Percentiles rank a stretch among this genome's conserved stretches.
These are phyloP conservation scores for Camellia oleifera DNA, from an alignment of 179 eudicot genomes.

Conservation along the genomic window DNA sequence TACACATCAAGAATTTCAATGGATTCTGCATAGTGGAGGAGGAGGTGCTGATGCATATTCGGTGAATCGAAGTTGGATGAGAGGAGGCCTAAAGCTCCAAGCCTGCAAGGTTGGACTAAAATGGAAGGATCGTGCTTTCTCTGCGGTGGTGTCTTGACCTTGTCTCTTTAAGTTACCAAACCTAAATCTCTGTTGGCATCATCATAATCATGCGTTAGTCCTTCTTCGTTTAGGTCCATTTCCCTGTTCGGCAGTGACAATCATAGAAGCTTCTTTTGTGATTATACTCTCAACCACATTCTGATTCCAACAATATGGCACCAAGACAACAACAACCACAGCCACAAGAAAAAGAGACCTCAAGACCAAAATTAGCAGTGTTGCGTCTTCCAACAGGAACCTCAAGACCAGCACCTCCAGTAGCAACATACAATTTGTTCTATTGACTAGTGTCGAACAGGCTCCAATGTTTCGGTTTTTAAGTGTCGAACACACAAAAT, in stretches of 20 bases:
- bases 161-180: slow-evolving; percentile 9
- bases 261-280: not conserved
- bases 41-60: not conserved
- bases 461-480: too few relatives aligned
- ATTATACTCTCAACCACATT: not conserved
- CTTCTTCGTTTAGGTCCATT: not conserved
- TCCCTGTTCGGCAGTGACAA: not conserved
- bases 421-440: too few relatives aligned
- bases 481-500: too few relatives aligned
- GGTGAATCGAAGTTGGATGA: not conserved
- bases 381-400: not conserved
- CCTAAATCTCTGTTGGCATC: slow-evolving; percentile 2
- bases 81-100: not conserved
- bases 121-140: slow-evolving; percentile 27
- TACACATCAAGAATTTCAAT: not conserved
- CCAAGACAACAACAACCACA: not conserved
- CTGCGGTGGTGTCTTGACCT: slow-evolving; percentile 22
- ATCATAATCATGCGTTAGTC: not conserved
- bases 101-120: not conserved
- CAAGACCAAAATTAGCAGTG: not conserved
- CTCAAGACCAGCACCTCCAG: not conserved
- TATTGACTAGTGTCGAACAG: too few relatives aligned
- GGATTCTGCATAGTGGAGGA: not conserved
- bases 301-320: not conserved
- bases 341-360: not conserved